Percentiles rank a stretch among this genome's conserved stretches.
These are phyloP conservation scores for Hygrophila difformis DNA, from an alignment of 257 asterid genomes.

Conservation along the genomic window DNA sequence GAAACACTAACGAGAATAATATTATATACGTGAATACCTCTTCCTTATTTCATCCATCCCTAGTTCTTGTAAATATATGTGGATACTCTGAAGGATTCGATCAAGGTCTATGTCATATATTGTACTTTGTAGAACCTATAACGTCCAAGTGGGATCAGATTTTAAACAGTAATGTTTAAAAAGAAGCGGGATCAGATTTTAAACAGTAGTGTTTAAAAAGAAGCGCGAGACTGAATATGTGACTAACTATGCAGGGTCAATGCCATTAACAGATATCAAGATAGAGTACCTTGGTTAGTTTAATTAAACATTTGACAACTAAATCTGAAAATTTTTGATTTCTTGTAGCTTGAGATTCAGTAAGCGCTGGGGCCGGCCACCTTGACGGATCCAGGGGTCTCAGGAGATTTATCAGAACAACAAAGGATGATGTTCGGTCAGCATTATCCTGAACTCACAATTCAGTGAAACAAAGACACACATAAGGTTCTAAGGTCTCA, in stretches of 20 bases:
- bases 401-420: constrained; percentile 82
- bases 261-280: too few species aligned
- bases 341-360: constrained; percentile 61
- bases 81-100: constrained; percentile 93
- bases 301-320: constrained; percentile 95
- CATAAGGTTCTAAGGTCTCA: neutral
- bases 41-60: constrained; percentile 97
- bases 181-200: constrained; percentile 1
- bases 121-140: constrained; percentile 90
- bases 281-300: constrained; percentile 79
- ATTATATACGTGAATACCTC: constrained; percentile 39
- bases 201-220: constrained; percentile 1
- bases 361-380: constrained; percentile 89
- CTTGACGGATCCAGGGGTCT: constrained; percentile 93
- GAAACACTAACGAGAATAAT: neutral
- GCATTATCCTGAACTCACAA: constrained; percentile 71
- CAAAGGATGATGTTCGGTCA: constrained; percentile 88
- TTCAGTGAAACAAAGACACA: constrained; percentile 15
- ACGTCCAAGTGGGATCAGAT: constrained; percentile 11
- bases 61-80: constrained; percentile 83
- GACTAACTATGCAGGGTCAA: neutral
- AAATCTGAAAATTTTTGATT: constrained; percentile 96
- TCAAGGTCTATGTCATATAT: constrained; percentile 92
- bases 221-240: neutral
- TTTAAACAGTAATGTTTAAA: constrained; percentile 3